Percentiles rank a stretch among this genome's conserved stretches.
Evolutionary conservation across 2,329 filamentous ascomycete species (phyloP).

Genomic region (Fusarium sp.): DNA sequence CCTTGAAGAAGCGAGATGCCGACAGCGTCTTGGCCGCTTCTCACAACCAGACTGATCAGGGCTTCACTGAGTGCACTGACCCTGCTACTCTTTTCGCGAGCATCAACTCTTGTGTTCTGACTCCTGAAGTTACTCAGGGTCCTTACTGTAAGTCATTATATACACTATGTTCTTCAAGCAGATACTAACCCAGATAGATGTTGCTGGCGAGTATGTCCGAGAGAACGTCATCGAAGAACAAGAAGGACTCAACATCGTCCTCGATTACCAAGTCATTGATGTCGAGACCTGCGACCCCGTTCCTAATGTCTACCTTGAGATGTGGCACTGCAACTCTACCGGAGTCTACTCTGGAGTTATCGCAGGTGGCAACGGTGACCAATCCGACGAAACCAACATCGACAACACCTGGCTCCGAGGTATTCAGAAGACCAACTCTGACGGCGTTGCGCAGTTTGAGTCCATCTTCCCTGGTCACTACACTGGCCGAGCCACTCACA

Average conservation of each 20-base stretch:
- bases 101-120: conserved; percentile 59
- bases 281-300: conserved; percentile 57
- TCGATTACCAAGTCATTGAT: conserved; percentile 60
- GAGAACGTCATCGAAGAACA: conserved; percentile 55
- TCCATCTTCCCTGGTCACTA: conserved; percentile 59
- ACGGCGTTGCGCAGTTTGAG: conserved; percentile 58
- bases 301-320: conserved; percentile 55
- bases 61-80: conserved; percentile 48
- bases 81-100: conserved; percentile 52
- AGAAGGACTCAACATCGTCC: conserved; percentile 53
- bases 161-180: no score
- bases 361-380: conserved; percentile 58
- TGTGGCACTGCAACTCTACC: conserved; percentile 61
- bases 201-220: conserved; percentile 50
- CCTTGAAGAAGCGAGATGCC: conserved; percentile 48
- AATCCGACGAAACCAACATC: conserved; percentile 49
- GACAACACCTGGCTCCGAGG: conserved; percentile 48
- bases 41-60: conserved; percentile 52
- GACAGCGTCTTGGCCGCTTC: conserved; percentile 49
- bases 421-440: conserved; percentile 47
- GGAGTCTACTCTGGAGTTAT: conserved; percentile 59
- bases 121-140: conserved; percentile 62
- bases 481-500: conserved; percentile 58
- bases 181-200: no score
- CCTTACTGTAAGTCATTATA: conserved; percentile 52